Percentiles rank a stretch among this genome's conserved stretches.
Conservation (phyloP, 371 early-diverging fungal species). For the Circinella umbellata region DNA sequence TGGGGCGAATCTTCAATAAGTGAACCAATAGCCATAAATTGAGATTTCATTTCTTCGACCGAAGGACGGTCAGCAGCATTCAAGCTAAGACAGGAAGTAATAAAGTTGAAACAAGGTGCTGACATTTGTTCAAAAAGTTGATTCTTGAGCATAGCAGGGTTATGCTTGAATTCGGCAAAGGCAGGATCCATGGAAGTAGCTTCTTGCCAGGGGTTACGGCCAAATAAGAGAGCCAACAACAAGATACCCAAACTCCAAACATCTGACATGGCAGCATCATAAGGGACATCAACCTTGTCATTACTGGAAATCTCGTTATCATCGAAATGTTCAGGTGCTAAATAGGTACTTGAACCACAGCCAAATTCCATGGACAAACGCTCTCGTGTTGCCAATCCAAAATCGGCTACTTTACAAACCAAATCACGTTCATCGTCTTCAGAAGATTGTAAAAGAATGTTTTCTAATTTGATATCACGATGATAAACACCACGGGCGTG, state of each 20-base stretch:
- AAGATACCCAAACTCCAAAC: constrained; percentile 82
- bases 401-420: constrained; percentile 78
- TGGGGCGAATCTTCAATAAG: constrained; percentile 17
- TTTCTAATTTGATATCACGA: constrained; percentile 83
- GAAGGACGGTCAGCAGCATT: constrained; percentile 32
- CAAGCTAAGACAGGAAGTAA: constrained; percentile 30
- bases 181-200: constrained; percentile 57
- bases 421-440: constrained; percentile 34
- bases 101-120: constrained; percentile 30
- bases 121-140: constrained; percentile 56
- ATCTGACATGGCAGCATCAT: constrained; percentile 72
- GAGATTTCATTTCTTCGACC: constrained; percentile 30
- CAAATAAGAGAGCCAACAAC: constrained; percentile 73
- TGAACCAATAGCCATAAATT: constrained; percentile 22
- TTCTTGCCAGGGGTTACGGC: constrained; percentile 83
- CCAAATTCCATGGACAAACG: constrained; percentile 73
- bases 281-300: constrained; percentile 40
- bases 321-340: constrained; percentile 66
- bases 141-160: constrained; percentile 46
- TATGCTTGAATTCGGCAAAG: constrained; percentile 54
- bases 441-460: constrained; percentile 60
- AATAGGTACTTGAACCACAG: constrained; percentile 75
- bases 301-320: constrained; percentile 22
- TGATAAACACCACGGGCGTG: constrained; percentile 65
- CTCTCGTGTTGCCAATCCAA: constrained; percentile 81